Conservation (phyloP, 1,139 yeast species). For the Zygosaccharomyces pseudobailii region DNA sequence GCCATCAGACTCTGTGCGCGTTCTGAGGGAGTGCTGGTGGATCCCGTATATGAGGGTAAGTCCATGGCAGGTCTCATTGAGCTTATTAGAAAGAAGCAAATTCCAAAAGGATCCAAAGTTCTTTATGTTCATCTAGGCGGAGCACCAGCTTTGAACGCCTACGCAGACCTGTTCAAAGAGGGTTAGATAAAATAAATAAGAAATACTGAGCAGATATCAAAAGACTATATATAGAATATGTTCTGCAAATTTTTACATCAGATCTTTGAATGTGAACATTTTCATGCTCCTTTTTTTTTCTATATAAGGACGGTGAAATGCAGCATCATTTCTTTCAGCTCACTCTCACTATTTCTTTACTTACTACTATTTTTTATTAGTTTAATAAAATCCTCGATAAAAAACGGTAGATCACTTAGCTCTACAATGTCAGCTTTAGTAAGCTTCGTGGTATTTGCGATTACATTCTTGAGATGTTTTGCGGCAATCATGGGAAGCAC, state of each 20-base stretch:
- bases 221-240: too few relatives aligned
- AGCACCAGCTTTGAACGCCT: slow-evolving; percentile 29
- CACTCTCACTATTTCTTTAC: neutral
- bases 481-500: neutral
- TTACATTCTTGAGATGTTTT: neutral
- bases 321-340: neutral
- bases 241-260: too few relatives aligned
- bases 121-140: slow-evolving; percentile 33
- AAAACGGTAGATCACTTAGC: neutral
- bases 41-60: slow-evolving; percentile 35
- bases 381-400: too few relatives aligned
- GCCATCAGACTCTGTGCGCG: slow-evolving; percentile 32
- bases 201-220: neutral
- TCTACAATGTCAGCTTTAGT: neutral
- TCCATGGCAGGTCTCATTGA: slow-evolving; percentile 33
- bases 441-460: neutral
- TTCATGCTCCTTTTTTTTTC: neutral
- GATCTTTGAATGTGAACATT: too few relatives aligned
- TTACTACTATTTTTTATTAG: neutral
- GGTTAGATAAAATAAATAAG: slow-evolving; percentile 4
- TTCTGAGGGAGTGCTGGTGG: slow-evolving; percentile 34
- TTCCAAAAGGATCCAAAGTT: slow-evolving; percentile 29
- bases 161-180: slow-evolving; percentile 6
- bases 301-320: slow-evolving; percentile 1
- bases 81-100: slow-evolving; percentile 26